phyloP scores from a whole-genome alignment of 2,329 filamentous ascomycete genomes.

The Calonectria pseudoturangicola region DNA sequence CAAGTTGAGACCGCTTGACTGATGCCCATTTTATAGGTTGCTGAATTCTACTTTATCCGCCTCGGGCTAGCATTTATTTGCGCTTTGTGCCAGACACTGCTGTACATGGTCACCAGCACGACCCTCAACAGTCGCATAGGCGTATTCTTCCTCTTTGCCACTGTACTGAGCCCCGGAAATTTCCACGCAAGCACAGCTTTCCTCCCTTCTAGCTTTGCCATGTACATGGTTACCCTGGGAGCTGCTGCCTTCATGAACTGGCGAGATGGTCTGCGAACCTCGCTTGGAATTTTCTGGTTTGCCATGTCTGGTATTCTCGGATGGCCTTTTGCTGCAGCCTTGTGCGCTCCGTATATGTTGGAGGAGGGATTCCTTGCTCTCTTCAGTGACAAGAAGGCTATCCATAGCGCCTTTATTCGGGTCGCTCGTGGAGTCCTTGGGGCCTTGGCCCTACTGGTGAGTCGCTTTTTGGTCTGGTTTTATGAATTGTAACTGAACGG shows the following conservation, averaged over 20 bases:
- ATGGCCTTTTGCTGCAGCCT: slow-evolving; percentile 93
- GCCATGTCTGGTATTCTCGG: slow-evolving; percentile 89
- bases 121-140: slow-evolving; percentile 89
- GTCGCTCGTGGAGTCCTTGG: slow-evolving; percentile 80
- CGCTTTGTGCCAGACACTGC: slow-evolving; percentile 86
- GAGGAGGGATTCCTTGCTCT: slow-evolving; percentile 81
- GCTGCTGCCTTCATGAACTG: slow-evolving; percentile 94
- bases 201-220: slow-evolving; percentile 95
- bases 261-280: slow-evolving; percentile 85
- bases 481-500: background rate
- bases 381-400: slow-evolving; percentile 73
- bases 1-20: slow-evolving; percentile 20
- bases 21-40: slow-evolving; percentile 63
- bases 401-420: slow-evolving; percentile 76
- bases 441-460: slow-evolving; percentile 81
- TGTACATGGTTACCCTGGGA: slow-evolving; percentile 94
- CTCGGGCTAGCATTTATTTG: slow-evolving; percentile 84
- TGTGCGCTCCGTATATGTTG: slow-evolving; percentile 86
- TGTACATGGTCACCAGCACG: slow-evolving; percentile 86
- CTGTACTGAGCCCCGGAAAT: slow-evolving; percentile 89
- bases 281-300: slow-evolving; percentile 92
- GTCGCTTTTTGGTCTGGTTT: slow-evolving; percentile 52
- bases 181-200: slow-evolving; percentile 93
- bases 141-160: slow-evolving; percentile 86
- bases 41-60: slow-evolving; percentile 92